phyloP scores from a whole-genome alignment of 129 eudicot species.

The Saussurea involucrata region DNA sequence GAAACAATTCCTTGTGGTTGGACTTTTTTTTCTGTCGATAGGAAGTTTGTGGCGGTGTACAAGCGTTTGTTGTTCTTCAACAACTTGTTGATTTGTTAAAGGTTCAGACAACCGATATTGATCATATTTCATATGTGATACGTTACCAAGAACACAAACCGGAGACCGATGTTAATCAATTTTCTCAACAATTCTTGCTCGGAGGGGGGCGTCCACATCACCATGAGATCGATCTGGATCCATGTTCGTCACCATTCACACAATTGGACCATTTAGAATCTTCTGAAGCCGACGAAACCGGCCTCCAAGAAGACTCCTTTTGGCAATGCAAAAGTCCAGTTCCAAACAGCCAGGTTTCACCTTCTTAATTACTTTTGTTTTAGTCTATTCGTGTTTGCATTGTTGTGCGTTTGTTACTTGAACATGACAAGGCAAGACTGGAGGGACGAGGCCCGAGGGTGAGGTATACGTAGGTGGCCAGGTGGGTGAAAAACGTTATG shows the following conservation, averaged over 20 bases:
- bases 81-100: constrained; percentile 64
- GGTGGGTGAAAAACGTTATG: too few species aligned
- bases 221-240: constrained; percentile 30
- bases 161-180: constrained; percentile 27
- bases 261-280: constrained; percentile 45
- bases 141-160: constrained; percentile 37
- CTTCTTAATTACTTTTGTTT: constrained; percentile 11
- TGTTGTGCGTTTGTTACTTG: neutral
- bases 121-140: constrained; percentile 16
- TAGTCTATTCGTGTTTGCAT: neutral
- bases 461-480: too few species aligned
- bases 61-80: constrained; percentile 38
- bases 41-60: constrained; percentile 27
- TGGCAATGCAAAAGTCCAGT: constrained; percentile 63
- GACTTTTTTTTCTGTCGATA: neutral
- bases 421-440: neutral
- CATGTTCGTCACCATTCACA: constrained; percentile 39
- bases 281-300: constrained; percentile 27
- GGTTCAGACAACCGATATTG: constrained; percentile 42
- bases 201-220: constrained; percentile 21
- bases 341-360: constrained; percentile 59
- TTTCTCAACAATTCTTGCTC: constrained; percentile 25
- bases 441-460: too few species aligned
- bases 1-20: neutral
- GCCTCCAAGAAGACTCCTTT: constrained; percentile 48